Evolutionary conservation across 108 stramenopile species (phyloP).

Genomic region (Cyclostephanos invisitatus): DNA sequence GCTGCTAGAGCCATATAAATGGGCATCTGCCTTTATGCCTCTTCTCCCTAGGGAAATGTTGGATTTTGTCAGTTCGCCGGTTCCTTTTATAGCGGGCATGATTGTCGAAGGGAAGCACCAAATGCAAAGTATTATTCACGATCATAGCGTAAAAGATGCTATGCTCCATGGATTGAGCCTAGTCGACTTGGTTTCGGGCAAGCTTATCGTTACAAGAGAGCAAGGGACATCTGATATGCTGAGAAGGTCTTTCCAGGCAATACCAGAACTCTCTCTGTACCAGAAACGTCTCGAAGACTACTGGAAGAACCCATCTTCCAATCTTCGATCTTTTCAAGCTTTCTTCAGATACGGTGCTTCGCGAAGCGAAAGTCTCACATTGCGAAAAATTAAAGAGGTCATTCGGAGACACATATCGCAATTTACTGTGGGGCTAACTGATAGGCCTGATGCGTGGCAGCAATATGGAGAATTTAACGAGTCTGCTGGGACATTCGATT

Average conservation of each 20-base stretch:
- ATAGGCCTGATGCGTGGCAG: slow-evolving; percentile 52
- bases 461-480: slow-evolving; percentile 53
- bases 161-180: slow-evolving; percentile 49
- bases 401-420: slow-evolving; percentile 39
- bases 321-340: slow-evolving; percentile 36
- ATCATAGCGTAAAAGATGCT: slow-evolving; percentile 46
- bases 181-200: slow-evolving; percentile 47
- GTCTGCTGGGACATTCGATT: slow-evolving; percentile 45
- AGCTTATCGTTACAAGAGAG: slow-evolving; percentile 47
- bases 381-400: slow-evolving; percentile 39
- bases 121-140: slow-evolving; percentile 34
- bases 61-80: slow-evolving; percentile 59
- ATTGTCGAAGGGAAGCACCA: slow-evolving; percentile 39
- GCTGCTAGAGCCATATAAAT: slow-evolving; percentile 50
- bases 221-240: slow-evolving; percentile 50
- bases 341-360: slow-evolving; percentile 41
- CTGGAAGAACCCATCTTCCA: slow-evolving; percentile 35
- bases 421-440: slow-evolving; percentile 33
- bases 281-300: slow-evolving; percentile 40
- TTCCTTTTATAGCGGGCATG: slow-evolving; percentile 56
- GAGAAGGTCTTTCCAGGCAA: slow-evolving; percentile 40
- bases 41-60: slow-evolving; percentile 50
- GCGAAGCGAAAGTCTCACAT: slow-evolving; percentile 45
- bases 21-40: slow-evolving; percentile 59
- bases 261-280: slow-evolving; percentile 42